Evolutionary conservation across 352 stramenopile genomes (phyloP).

Genomic region (Globisporangium paroecandrum): DNA sequence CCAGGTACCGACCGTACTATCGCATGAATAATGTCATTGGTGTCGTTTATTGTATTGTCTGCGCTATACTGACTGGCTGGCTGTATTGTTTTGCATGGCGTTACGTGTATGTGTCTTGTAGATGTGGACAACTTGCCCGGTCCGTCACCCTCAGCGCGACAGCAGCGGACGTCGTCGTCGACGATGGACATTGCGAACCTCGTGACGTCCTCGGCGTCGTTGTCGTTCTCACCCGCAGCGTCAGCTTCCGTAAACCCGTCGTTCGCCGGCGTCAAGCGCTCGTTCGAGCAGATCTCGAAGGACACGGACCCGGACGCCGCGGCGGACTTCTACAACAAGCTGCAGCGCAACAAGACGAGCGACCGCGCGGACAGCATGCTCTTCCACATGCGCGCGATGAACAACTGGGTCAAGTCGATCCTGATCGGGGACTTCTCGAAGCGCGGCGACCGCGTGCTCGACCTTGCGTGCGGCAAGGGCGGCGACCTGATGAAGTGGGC

Average conservation of each 20-base stretch:
- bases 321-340: slow-evolving; percentile 82
- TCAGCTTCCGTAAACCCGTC: neutral
- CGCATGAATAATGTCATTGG: neutral
- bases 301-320: slow-evolving; percentile 60
- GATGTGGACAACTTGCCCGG: slow-evolving; percentile 19
- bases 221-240: neutral
- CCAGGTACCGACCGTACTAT: slow-evolving; percentile 24
- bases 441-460: slow-evolving; percentile 89
- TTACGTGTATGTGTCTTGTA: slow-evolving; percentile 1
- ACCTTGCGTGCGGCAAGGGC: slow-evolving; percentile 98
- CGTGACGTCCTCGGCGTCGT: slow-evolving; percentile 30
- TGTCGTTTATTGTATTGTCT: neutral
- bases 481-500: slow-evolving; percentile 98
- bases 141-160: slow-evolving; percentile 12
- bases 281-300: slow-evolving; percentile 54
- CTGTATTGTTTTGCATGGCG: neutral
- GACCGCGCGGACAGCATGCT: slow-evolving; percentile 88
- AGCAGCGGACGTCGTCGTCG: slow-evolving; percentile 8
- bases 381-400: slow-evolving; percentile 97
- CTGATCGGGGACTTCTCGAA: slow-evolving; percentile 90
- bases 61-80: neutral
- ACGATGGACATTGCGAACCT: slow-evolving; percentile 64
- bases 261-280: slow-evolving; percentile 32
- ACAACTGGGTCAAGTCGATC: slow-evolving; percentile 98
- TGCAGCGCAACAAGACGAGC: slow-evolving; percentile 66